Percentiles rank a stretch among this genome's conserved stretches.
These are phyloP conservation scores for Tuber borchii DNA, from an alignment of 495 filamentous ascomycete genomes.

Conservation along the genomic window DNA sequence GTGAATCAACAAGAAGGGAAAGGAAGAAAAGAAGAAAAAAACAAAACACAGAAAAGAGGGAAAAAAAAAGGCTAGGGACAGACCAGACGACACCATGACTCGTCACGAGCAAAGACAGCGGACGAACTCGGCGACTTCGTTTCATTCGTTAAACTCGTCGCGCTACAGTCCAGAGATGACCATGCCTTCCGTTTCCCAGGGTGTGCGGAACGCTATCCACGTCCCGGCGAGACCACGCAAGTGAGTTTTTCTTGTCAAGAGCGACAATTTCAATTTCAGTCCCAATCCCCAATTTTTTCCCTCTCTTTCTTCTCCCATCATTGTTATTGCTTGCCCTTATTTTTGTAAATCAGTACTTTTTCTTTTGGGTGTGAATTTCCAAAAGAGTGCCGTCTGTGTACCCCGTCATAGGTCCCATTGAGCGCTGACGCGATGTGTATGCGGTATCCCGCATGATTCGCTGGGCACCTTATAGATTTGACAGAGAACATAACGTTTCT, in stretches of 20 bases:
- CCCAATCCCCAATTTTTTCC: not conserved
- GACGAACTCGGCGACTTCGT: conserved; percentile 42
- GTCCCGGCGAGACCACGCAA: conserved; percentile 41
- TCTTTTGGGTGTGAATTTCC: not conserved
- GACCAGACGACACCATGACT: conserved; percentile 33
- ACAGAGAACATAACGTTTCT: conserved; percentile 43
- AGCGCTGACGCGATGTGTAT: conserved; percentile 39
- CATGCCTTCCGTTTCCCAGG: conserved; percentile 23
- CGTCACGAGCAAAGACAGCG: conserved; percentile 41
- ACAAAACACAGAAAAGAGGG: not conserved
- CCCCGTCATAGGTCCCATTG: conserved; percentile 36
- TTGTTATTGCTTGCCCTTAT: not conserved
- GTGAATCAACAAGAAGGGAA: not conserved
- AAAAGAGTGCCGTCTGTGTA: conserved; percentile 9
- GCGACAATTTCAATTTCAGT: conserved; percentile 10
- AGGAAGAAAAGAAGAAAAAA: not conserved
- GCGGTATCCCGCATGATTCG: conserved; percentile 32
- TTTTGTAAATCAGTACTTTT: not conserved
- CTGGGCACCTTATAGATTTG: conserved; percentile 37
- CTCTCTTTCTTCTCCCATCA: conserved; percentile 5
- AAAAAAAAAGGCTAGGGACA: not conserved
- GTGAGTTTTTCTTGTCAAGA: conserved; percentile 30
- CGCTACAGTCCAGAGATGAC: conserved; percentile 32
- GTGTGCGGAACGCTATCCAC: conserved; percentile 39
- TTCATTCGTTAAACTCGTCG: conserved; percentile 35